Conservation (phyloP, 2,329 filamentous ascomycete species). For the Alternaria panax region DNA sequence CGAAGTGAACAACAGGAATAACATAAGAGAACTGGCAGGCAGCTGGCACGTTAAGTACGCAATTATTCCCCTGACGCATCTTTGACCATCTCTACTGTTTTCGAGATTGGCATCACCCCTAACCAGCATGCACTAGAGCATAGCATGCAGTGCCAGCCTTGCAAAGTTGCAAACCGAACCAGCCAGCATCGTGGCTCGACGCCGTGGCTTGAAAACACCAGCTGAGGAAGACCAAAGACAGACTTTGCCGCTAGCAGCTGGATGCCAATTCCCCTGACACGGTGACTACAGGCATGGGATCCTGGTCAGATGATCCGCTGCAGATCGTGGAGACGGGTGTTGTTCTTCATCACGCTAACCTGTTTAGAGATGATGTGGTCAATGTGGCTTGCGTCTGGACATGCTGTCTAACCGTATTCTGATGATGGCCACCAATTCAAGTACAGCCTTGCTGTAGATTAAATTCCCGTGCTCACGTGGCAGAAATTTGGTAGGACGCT, state of each 20-base stretch:
- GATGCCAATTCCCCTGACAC: neutral
- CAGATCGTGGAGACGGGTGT: neutral
- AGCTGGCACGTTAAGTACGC: neutral
- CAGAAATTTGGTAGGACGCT: neutral
- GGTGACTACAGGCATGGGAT: neutral
- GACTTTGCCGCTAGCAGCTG: neutral
- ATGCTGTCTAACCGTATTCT: neutral
- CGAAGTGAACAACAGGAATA: neutral
- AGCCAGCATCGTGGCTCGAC: neutral
- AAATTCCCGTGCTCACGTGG: neutral
- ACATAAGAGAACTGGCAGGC: neutral
- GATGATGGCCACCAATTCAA: neutral
- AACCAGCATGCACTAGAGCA: neutral
- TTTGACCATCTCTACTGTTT: neutral
- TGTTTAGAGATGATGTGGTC: too few species aligned
- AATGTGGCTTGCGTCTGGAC: neutral
- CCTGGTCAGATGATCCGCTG: rapidly evolving
- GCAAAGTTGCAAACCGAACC: too few species aligned
- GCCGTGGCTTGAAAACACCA: neutral
- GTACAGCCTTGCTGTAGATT: neutral
- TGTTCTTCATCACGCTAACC: neutral
- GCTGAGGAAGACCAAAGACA: neutral
- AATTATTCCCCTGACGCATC: neutral
- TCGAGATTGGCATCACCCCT: neutral
- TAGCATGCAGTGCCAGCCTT: neutral